phyloP scores from a whole-genome alignment of 225 moss, liverwort and hornwort genomes.

The Anthoceros angustus region DNA sequence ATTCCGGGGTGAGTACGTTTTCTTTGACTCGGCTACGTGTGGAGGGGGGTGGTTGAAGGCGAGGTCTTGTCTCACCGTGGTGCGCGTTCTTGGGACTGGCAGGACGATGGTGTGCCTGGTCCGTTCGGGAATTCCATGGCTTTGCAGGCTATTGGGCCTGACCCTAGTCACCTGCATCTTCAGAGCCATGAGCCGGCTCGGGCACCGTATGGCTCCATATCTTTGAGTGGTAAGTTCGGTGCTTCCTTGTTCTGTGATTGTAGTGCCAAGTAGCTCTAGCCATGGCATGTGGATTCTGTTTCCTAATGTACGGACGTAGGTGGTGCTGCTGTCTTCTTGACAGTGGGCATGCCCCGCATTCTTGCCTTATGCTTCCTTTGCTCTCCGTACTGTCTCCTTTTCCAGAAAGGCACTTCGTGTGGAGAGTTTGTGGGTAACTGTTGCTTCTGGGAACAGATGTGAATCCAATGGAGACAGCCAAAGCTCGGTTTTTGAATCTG shows the following conservation, averaged over 20 bases:
- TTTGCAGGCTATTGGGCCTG: constrained; percentile 69
- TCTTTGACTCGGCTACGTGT: not conserved
- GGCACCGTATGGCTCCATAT: constrained; percentile 65
- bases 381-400: not conserved
- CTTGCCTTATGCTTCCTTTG: not conserved
- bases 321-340: constrained; percentile 1
- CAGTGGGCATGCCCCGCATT: not conserved
- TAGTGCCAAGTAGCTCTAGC: no score
- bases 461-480: constrained; percentile 76
- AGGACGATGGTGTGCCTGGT: constrained; percentile 26
- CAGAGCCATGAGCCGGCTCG: constrained; percentile 61
- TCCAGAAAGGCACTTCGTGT: not conserved
- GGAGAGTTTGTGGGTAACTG: not conserved
- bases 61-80: not conserved
- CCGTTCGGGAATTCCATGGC: constrained; percentile 55
- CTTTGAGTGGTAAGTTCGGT: constrained; percentile 40
- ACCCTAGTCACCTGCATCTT: constrained; percentile 59
- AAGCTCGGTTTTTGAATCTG: constrained; percentile 88
- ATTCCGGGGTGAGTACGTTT: constrained; percentile 56
- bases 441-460: constrained; percentile 40
- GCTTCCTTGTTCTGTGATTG: not conserved
- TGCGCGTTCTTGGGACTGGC: constrained; percentile 14
- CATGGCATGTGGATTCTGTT: not conserved
- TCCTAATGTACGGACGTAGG: not conserved
- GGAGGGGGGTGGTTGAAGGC: not conserved